These are phyloP conservation scores for Oropetium thomaeum DNA, from an alignment of 176 grass and related monocot genomes.

Conservation along the genomic window DNA sequence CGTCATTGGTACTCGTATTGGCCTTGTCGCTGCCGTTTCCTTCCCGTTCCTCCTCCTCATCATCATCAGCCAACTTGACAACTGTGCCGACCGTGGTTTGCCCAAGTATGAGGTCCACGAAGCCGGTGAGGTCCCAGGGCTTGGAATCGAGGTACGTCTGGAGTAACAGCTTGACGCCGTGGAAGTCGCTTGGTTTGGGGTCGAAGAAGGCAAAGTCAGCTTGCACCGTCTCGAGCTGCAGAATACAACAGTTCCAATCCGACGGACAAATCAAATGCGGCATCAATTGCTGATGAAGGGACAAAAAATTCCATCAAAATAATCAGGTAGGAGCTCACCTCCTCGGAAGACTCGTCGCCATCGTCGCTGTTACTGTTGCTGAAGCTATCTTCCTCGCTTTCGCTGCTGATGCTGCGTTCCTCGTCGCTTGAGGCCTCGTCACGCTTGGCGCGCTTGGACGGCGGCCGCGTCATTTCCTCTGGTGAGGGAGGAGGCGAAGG, in stretches of 20 bases:
- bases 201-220: conserved; percentile 98
- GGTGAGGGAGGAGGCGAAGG: not conserved
- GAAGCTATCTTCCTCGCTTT: conserved; percentile 13
- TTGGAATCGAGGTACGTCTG: conserved; percentile 69
- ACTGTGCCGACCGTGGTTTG: conserved; percentile 87
- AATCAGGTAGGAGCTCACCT: conserved; percentile 6
- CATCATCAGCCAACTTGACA: conserved; percentile 70
- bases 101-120: conserved; percentile 75
- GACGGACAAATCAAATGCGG: not conserved
- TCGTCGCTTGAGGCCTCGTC: conserved; percentile 32
- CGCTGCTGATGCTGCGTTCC: conserved; percentile 15
- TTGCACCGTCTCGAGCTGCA: conserved; percentile 56
- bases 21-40: not conserved
- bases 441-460: conserved; percentile 37
- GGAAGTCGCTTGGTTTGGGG: conserved; percentile 73
- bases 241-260: not conserved
- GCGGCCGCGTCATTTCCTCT: conserved; percentile 23
- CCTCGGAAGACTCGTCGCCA: conserved; percentile 17
- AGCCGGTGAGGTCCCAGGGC: conserved; percentile 81
- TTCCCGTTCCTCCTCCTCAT: conserved; percentile 30
- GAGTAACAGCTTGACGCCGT: conserved; percentile 71
- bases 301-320: not conserved
- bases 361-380: not conserved
- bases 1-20: conserved; percentile 10
- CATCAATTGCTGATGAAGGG: not conserved